Evolutionary conservation across 1,139 yeast genomes (phyloP), one percentile per base, ranked within the genome.

Genomic region (Blastobotrys illinoisensis): DNA sequence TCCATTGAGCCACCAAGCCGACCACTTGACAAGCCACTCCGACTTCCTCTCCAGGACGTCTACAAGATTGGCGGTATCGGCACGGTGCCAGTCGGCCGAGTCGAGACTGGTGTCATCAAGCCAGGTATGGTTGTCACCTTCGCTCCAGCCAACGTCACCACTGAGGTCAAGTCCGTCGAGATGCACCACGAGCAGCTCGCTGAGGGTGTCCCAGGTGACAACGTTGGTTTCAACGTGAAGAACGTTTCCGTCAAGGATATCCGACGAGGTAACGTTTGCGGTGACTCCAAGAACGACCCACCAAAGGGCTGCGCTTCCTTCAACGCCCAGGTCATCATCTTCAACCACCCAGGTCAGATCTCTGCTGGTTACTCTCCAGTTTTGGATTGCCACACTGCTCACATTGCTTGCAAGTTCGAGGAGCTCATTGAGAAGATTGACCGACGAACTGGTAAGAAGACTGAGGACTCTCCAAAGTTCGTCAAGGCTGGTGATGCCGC

Each of bases 281-380:
- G 95, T 85, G 95, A 87, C 87, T 82, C 93, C 78, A 87, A 87
- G 88, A 85, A 86, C 85, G 95, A 87, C 74, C 95, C 95, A 75
- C 95, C 95, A 74, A 77, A 78, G 81, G 95, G 82, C 72, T 76
- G 84, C 77, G 87, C 80, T 66, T 84, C 88, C 71, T 86, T 87
- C 90, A 83, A 80, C 75, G 93, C 95, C 74, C 93, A 87, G 79
- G 93, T 86, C 69, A 86, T 86, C 74, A 85, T 86, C 79, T 81
- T 86, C 81, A 86, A 86, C 89, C 95, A 87, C 78, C 95, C 95
- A 70, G 95, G 95, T 83, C 93, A 86, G 81, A 85, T 87, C 78
- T 82, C 91, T 74, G 86, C 91, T 71, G 95, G 95, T 76, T 86
- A 86, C 91, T 79, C 91, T 74, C 95, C 95, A 78, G 95, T 86